These are phyloP conservation scores for Ganoderma boninense DNA, from an alignment of 1,284 basidiomycete species.

Conservation along the genomic window DNA sequence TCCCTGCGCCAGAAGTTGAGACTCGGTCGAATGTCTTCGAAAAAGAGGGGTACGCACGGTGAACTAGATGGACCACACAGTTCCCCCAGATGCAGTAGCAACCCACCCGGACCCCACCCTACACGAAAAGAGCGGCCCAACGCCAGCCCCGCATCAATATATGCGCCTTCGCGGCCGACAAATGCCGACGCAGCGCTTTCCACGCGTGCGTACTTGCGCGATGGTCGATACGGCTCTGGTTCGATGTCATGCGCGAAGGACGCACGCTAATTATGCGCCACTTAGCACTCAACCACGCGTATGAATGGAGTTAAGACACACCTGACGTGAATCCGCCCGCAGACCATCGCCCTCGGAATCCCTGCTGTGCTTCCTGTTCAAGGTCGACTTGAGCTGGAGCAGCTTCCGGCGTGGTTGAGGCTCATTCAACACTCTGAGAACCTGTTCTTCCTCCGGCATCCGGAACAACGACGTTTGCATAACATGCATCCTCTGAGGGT, in stretches of 20 bases:
- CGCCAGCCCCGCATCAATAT: constrained; percentile 85
- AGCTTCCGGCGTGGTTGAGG: constrained; percentile 48
- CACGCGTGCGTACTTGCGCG: constrained; percentile 77
- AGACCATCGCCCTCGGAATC: constrained; percentile 77
- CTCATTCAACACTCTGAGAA: constrained; percentile 58
- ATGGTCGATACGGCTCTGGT: constrained; percentile 66
- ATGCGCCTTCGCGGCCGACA: constrained; percentile 68
- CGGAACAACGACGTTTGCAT: constrained; percentile 92
- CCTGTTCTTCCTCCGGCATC: constrained; percentile 72
- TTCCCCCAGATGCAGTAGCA: constrained; percentile 78
- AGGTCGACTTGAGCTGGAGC: constrained; percentile 41
- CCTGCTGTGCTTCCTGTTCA: constrained; percentile 76
- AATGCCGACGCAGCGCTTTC: constrained; percentile 70
- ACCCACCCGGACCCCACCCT: constrained; percentile 89
- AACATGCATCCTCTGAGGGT: constrained; percentile 86
- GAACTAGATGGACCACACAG: constrained; percentile 65
- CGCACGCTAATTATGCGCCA: constrained; percentile 57
- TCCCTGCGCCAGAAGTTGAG: constrained; percentile 45
- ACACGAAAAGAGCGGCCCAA: constrained; percentile 91
- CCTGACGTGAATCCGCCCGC: constrained; percentile 72
- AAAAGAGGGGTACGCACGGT: constrained; percentile 47
- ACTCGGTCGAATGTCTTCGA: background rate
- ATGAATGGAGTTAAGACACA: constrained; percentile 40
- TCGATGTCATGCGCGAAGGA: constrained; percentile 82
- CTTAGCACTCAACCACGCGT: constrained; percentile 25